Conservation (phyloP, 441 rosid genomes). For the Eutrema salsugineum region DNA sequence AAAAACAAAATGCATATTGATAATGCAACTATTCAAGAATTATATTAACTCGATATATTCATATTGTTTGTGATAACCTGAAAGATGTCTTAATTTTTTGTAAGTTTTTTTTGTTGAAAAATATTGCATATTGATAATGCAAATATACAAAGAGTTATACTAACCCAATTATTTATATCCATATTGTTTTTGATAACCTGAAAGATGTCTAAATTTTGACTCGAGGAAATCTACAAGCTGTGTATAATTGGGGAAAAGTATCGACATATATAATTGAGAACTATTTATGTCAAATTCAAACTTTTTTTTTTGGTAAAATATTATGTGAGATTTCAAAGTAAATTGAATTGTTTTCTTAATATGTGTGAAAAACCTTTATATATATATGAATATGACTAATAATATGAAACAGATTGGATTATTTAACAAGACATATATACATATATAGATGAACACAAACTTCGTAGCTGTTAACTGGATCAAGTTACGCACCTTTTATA, state of each 20-base stretch:
- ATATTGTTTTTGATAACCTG: neutral
- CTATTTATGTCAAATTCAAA: neutral
- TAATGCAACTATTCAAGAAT: neutral
- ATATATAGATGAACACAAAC: neutral
- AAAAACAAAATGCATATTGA: too few relatives aligned
- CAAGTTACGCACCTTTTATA: conserved; percentile 9
- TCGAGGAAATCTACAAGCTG: neutral
- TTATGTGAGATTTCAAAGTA: too few relatives aligned
- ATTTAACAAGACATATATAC: neutral
- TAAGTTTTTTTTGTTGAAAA: too few relatives aligned
- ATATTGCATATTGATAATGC: too few relatives aligned
- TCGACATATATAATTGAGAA: neutral
- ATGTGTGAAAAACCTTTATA: too few relatives aligned
- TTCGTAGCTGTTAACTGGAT: neutral
- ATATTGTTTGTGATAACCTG: neutral
- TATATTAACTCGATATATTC: neutral
- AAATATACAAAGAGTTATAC: neutral
- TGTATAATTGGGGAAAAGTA: neutral
- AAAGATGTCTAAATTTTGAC: neutral
- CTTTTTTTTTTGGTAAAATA: too few relatives aligned
- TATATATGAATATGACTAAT: too few relatives aligned
- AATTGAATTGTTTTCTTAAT: too few relatives aligned
- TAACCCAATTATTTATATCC: neutral
- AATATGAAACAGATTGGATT: too few relatives aligned
- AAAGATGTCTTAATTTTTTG: neutral